Base-by-base conservation (phyloP, 768 basidiomycete genomes). In the Mycena indigotica region DNA sequence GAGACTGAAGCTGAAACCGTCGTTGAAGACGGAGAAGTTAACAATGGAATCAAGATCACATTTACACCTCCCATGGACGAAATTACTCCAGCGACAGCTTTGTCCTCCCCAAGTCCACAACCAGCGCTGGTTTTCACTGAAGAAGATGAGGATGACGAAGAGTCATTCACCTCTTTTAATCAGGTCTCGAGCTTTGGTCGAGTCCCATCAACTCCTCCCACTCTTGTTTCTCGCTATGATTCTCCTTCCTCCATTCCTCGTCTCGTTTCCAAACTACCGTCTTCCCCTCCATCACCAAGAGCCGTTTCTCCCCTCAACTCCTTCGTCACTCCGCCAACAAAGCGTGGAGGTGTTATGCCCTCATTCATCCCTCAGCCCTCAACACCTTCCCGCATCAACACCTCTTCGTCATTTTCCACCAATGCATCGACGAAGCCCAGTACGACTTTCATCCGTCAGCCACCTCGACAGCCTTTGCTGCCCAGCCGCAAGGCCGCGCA, bases 361-460 rank as follows among this genome's bases (percentile, higher is more conserved):
- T 84, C 87, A 4, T 84, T 84, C 65, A 86, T 88, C 48, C 86
- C 87, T 41, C 87, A 87, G 56, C 77, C 81, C 6, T 69, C 76
- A 19, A 77, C 81, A 1, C 79, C 82, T 19, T 76, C 78, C 4
- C 79, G 79, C 2, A 69, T 70, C 35, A 73, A 72, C 39, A 65
- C 60, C 25, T 59, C 63, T 21, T 53, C 67, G 38, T 62, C 62
- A 30, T 64, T 54, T 57, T 67, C 61, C 23, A 76, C 69, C 62
- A 66, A 65, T 65, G 79, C 72, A 61, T 56, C 65, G 30, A 63
- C 64, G 12, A 56, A 69, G 15, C 69, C 74, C 24, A 67, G 65
- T 13, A 71, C 77, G 32, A 80, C 77, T 8, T 81, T 79, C 56
- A 77, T 78, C 57, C 79, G 73, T 38, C 79, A 77, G 55, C 78